Base-by-base conservation (phyloP, 2,329 filamentous ascomycete species). In the Trichoderma semiorbis region DNA sequence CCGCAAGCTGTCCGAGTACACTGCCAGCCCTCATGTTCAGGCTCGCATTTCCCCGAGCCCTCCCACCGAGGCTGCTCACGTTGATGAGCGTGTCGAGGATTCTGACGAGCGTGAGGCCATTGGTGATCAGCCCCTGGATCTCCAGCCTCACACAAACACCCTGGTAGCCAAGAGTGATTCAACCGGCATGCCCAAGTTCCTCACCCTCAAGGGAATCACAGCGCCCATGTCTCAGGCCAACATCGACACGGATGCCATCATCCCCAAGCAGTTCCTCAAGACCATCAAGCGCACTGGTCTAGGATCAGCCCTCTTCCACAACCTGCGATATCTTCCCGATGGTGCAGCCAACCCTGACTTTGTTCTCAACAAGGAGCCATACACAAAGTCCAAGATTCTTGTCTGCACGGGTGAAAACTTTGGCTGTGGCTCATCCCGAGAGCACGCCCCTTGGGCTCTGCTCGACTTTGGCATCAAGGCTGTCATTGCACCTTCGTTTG, bases 181-280 rank as follows among this genome's bases (percentile, higher is more conserved):
- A 16, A 85, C 86, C 30, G 94, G 94, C 63, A 91, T 98, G 74
- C 91, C 93, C 75, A 93, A 93, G 79, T 98, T 98, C 84, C 90
- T 89, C 28, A 88, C 90, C 61, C 89, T 97, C 76, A 95, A 92
- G 83, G 96, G 95, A 72, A 91, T 95, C 75, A 94, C 94, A 1
- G 96, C 95, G 12, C 93, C 94, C 3, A 85, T 99, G 82, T 93
- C 97, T 74, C 90, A 92, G 77, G 87, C 92, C 75, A 99, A 99
- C 81, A 91, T 98, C 77, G 96, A 99, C 84, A 99, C 96, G n/a
- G 96, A 99, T 78, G 95, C 95, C 79, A 98, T 98, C 83, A 99
- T 99, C 76, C 96, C 96, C 75, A 99, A 99, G 84, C 96, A 99
- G 81, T 99, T 98, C 85, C 89, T 99, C 75, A 99, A 98, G 86